Evolutionary conservation across 2,329 filamentous ascomycete species (phyloP), one percentile per base, ranked within the genome.

Genomic region (Phialemoniopsis sp.): DNA sequence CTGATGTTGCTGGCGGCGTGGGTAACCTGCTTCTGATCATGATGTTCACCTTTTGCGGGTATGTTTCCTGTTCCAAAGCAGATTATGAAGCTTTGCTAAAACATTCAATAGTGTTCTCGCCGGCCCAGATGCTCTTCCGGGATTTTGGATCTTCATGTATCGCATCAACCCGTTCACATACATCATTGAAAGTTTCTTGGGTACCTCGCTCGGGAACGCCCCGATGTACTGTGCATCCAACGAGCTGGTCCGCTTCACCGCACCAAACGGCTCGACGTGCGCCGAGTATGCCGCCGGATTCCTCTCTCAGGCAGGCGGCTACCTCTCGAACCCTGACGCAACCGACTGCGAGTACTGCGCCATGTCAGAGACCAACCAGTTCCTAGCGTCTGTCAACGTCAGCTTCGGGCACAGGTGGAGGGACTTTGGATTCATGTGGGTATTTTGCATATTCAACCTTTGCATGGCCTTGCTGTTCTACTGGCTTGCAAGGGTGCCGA

Each of bases 131-230:
- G 46, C 43, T 4, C 14, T 13, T n/a, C 13, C 30, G 5, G 18
- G 14, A 5, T 9, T 28, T n/a, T n/a, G n/a, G n/a, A 14, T 34
- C 3, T 36, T 8, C 79, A 73, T 82, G 76, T 85, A 86, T 56
- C 78, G 75, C 59, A 65, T 86, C 16, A 80, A 80, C 0, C 83
- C 83, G 0, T 85, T 85, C 58, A 73, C 77, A 44, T 87, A 87
- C 48, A 67, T 85, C 1, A 60, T 87, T 3, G 78, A 82, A 50
- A 80, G 70, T 0, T 70, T 84, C 38, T 63, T 87, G 1, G 75
- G 67, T 0, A 70, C 74, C 13, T 63, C 76, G 0, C 67, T 76
- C 0, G 70, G 81, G 44, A 61, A 71, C 1, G 63, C 80, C 14
- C 69, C 72, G 0, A 70, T 87, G 13, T 44, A 55, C 7, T 87